Evolutionary conservation across 2,329 filamentous ascomycete species (phyloP), one percentile per base, ranked within the genome.

Genomic region (Curvularia sp.): DNA sequence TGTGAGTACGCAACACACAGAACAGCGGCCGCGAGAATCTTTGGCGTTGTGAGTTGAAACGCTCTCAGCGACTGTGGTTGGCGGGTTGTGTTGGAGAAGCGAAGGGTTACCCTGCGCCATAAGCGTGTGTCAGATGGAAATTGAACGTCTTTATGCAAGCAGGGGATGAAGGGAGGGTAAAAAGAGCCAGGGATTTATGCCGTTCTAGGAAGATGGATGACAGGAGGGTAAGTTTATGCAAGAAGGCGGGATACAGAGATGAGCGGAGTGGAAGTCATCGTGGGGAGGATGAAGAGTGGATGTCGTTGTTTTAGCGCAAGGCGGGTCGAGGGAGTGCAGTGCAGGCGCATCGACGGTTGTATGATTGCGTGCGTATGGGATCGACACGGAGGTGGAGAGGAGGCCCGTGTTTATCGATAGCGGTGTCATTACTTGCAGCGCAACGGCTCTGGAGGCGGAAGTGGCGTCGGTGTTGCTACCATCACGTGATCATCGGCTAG

Each of bases 91-190:
- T 5, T 26, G 12, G 22, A 26, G 13, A 24, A 28, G 24, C 42
- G 22, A 28, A 44, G 12, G 42, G 33, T n/a, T 38, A 38, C 33
- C 33, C 33, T 44, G 42, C 42, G 20, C 6, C 10, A 7, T 33
- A 31, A 33, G 44, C 28, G 44, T 47, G 44, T 47, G 28, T 47
- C 44, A 33, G 44, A 13, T 47, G 44, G 28, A 31, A 47, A 47
- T 31, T 47, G 44, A 22, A 22, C n/a, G n/a, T 31, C 15, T 47
- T 47, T 33, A 47, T 47, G 44, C 44, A 13, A 20, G 30, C 30
- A n/a, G 43, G 24, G 43, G n/a, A 47, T 47, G 43, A 26, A 44
- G 20, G 26, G 28, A 47, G 4, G 28, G 28, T 20, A 22, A 10
- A 20, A 31, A 9, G 26, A 28, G 28, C 4, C 18, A 20, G 15